A percentile compares a stretch with the other conserved stretches of the same genome.
These are phyloP conservation scores for Colletotrichum eleusines DNA, from an alignment of 2,329 filamentous ascomycete species.

Conservation along the genomic window DNA sequence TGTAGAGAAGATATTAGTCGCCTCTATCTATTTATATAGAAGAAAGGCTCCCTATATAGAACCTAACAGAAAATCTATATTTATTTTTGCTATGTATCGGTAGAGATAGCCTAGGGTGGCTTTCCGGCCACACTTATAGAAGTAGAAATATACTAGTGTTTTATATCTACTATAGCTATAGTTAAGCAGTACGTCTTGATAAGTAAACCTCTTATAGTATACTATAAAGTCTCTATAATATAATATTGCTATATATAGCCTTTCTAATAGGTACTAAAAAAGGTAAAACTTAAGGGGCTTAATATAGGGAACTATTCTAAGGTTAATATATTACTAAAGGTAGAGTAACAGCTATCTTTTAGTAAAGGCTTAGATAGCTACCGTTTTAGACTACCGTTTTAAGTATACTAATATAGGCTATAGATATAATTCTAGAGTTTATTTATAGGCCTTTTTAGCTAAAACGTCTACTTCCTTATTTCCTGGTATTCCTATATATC, in stretches of 20 bases:
- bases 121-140: slow-evolving; percentile 7
- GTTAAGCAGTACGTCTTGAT: background rate
- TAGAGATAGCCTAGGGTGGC: slow-evolving; percentile 1
- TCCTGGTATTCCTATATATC: background rate
- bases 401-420: slow-evolving; percentile 7
- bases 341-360: slow-evolving; percentile 5
- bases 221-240: slow-evolving; percentile 6
- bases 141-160: slow-evolving; percentile 16
- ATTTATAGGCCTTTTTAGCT: slow-evolving; percentile 7
- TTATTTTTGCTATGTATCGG: slow-evolving; percentile 2
- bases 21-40: slow-evolving; percentile 17
- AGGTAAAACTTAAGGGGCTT: slow-evolving; percentile 8
- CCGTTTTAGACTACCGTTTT: background rate
- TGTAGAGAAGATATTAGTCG: no score
- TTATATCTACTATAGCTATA: slow-evolving; percentile 9
- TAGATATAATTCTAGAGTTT: slow-evolving; percentile 1
- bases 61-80: slow-evolving; percentile 1
- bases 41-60: slow-evolving; percentile 8
- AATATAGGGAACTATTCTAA: background rate
- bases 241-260: slow-evolving; percentile 4
- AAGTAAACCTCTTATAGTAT: background rate
- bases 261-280: background rate
- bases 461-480: slow-evolving; percentile 5
- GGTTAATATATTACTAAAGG: background rate
- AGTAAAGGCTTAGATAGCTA: background rate